Evolutionary conservation across 345 rosid species (phyloP).

Genomic region (Nasturtium officinale): DNA sequence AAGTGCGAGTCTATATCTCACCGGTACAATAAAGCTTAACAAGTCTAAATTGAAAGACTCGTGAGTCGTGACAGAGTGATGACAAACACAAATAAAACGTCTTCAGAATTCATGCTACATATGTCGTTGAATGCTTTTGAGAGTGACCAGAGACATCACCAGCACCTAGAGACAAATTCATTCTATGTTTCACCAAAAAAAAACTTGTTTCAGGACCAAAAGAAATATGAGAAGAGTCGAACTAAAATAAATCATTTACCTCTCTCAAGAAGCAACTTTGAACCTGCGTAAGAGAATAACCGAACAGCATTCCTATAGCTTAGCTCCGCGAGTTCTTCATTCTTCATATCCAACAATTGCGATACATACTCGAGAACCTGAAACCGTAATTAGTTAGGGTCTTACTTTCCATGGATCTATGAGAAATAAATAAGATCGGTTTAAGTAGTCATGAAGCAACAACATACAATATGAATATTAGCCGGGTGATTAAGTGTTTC

Average conservation of each 20-base stretch:
- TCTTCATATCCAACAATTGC: conserved; percentile 59
- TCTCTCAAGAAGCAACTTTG: conserved; percentile 40
- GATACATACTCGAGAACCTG: conserved; percentile 76
- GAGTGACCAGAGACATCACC: conserved; percentile 29
- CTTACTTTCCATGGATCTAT: not conserved
- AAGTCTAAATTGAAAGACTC: conserved; percentile 4
- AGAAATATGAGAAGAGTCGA: not conserved
- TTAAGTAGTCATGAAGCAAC: not conserved
- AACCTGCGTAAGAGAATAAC: conserved; percentile 68
- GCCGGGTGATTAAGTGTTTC: conserved; percentile 87
- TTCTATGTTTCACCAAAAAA: conserved; percentile 5
- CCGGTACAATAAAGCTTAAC: not conserved
- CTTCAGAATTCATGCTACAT: conserved; percentile 16
- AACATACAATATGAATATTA: conserved; percentile 67
- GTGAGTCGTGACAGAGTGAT: conserved; percentile 21
- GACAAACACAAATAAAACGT: not conserved
- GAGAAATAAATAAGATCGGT: not conserved
- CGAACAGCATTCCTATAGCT: conserved; percentile 63
- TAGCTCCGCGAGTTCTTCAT: conserved; percentile 67
- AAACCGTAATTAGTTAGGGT: not conserved
- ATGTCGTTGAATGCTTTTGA: conserved; percentile 27
- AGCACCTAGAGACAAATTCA: conserved; percentile 28
- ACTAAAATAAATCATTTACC: not conserved
- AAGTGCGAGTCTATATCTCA: not conserved
- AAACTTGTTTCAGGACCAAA: not conserved